phyloP scores from a whole-genome alignment of 1,284 basidiomycete species.

The Ustilago crameri region DNA sequence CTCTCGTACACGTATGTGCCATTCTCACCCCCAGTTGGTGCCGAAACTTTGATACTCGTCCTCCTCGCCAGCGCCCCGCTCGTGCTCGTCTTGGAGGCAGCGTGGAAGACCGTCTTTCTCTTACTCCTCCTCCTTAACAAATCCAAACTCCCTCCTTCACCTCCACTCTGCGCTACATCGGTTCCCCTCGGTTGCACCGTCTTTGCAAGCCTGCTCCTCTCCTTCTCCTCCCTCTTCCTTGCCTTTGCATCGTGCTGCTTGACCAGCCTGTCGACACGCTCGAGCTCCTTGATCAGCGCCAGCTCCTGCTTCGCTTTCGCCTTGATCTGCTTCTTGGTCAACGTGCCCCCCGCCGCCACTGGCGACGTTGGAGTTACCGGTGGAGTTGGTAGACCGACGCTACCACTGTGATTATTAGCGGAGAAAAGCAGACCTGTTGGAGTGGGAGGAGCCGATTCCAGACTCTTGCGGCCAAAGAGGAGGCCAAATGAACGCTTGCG shows the following conservation, averaged over 20 bases:
- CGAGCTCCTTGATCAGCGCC: constrained; percentile 51
- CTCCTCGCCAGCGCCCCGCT: constrained; percentile 10
- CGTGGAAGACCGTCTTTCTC: constrained; percentile 43
- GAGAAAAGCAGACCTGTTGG: constrained; percentile 4
- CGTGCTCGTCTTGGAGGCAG: constrained; percentile 12
- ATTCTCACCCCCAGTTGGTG: not conserved
- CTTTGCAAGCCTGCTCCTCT: constrained; percentile 10
- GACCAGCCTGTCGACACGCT: constrained; percentile 49
- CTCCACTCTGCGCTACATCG: not conserved
- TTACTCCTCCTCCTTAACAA: not conserved
- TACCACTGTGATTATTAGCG: not conserved
- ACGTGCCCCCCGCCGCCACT: not conserved
- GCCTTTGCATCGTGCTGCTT: constrained; percentile 52
- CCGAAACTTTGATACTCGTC: constrained; percentile 11
- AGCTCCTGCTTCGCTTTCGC: constrained; percentile 51
- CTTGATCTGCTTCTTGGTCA: constrained; percentile 52
- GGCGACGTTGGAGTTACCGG: constrained; percentile 15
- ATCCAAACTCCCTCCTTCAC: constrained; percentile 1
- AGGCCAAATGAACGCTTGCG: constrained; percentile 39
- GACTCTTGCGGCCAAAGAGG: constrained; percentile 39
- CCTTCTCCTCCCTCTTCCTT: constrained; percentile 32
- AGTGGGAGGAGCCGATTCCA: constrained; percentile 2
- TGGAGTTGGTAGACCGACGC: constrained; percentile 2
- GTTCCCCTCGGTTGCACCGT: no score
- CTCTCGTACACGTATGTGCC: constrained; percentile 10